Evolutionary conservation across 495 filamentous ascomycete species (phyloP), one percentile per base, ranked within the genome.

Genomic region (Lophiostoma macrostomum): DNA sequence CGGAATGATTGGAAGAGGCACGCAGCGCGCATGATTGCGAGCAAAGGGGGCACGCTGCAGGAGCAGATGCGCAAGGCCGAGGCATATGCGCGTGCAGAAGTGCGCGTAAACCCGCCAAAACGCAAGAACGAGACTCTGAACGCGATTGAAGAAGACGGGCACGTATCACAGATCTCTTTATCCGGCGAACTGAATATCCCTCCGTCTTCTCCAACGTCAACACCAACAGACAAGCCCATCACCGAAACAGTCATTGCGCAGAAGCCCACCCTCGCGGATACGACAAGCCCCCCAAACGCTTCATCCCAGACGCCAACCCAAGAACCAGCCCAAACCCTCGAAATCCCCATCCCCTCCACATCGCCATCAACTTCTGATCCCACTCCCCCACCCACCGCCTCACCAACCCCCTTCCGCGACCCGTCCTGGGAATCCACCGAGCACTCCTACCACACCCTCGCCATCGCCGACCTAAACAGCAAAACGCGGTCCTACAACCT

Each of bases 401-500:
- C 63, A 72, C 25, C 67, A 67, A 22, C 62, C 59, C 27, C 80
- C 25, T 87, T 88, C 65, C 76, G 86, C 31, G 82, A 88, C 48
- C 73, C 80, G 0, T 55, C 72, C 8, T 90, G 86, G 81, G 74
- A 90, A 54, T 64, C 74, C 1, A 80, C 81, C 24, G 91, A 98
- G 64, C 69, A 72, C 12, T 74, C 85, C 4, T 98, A 91, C 72
- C 85, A 86, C 66, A 78, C 80, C 44, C 81, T 95, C 5, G 79
- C 88, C 28, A 82, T 98, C 64, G 77, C 78, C 42, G 79, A 86
- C 40, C 78, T 98, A 46, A 98, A 97, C 68, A 65, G 66, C 23
- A 76, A 91, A 14, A 84, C 91, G 12, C 81, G 93, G 16, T 86
- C 87, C 5, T 98, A 98, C 73, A 98, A 98, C 56, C 80, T 98